phyloP scores from a whole-genome alignment of 441 rosid species.

The Populus hybrid region DNA sequence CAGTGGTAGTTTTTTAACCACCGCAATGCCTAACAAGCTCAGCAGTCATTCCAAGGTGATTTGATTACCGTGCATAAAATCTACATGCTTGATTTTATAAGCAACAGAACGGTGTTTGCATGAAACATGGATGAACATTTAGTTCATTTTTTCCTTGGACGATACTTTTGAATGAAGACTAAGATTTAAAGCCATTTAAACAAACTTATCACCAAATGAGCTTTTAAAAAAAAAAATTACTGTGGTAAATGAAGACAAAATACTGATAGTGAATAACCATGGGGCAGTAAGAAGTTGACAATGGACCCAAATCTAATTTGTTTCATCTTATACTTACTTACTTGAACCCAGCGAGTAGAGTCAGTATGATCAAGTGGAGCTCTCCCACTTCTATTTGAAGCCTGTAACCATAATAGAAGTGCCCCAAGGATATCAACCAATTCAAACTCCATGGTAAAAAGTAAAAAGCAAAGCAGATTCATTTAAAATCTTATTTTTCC shows the following conservation, averaged over 20 bases:
- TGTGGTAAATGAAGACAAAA: neutral
- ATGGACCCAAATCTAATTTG: constrained; percentile 8
- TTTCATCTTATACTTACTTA: constrained; percentile 38
- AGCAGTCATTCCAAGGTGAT: neutral
- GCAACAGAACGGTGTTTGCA: neutral
- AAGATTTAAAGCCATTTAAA: neutral
- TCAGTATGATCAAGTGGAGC: constrained; percentile 74
- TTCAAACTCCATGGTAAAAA: neutral
- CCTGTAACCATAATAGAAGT: constrained; percentile 37
- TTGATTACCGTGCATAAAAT: neutral
- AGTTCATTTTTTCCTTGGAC: neutral
- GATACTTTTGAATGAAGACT: neutral
- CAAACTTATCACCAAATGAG: neutral
- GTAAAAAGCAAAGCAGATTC: neutral
- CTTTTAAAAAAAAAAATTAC: neutral
- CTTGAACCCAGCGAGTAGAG: constrained; percentile 92
- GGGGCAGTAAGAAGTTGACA: constrained; percentile 12
- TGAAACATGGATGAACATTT: neutral
- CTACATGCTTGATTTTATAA: neutral
- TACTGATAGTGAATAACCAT: neutral
- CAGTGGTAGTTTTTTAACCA: neutral
- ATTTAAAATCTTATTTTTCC: neutral
- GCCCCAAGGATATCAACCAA: constrained; percentile 1
- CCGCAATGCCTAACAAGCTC: neutral
- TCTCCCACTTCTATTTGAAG: constrained; percentile 69